Percentiles rank a stretch among this genome's conserved stretches.
phyloP scores from a whole-genome alignment of 2,329 filamentous ascomycete species.

The Tolypocladium endophyticum region DNA sequence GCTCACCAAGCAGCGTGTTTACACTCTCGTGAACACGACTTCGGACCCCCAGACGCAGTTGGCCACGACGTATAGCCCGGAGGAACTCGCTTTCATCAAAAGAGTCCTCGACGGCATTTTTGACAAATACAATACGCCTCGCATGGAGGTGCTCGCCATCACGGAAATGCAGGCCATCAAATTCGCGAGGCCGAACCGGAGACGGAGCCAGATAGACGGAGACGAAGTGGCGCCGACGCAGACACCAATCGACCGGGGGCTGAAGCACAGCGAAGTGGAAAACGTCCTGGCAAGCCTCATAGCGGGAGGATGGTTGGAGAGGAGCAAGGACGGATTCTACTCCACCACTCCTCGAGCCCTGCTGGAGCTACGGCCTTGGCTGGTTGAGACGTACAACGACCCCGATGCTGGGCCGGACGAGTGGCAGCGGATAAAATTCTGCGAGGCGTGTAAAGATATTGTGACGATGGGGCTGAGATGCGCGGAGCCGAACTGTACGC shows the following conservation, averaged over 20 bases:
- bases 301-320: conserved; percentile 75
- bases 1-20: conserved; percentile 53
- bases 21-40: conserved; percentile 78
- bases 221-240: conserved; percentile 21
- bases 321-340: conserved; percentile 62
- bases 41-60: conserved; percentile 80
- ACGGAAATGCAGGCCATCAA: conserved; percentile 70
- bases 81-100: conserved; percentile 86
- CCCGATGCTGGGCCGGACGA: conserved; percentile 46
- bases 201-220: conserved; percentile 18
- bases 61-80: conserved; percentile 67
- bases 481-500: conserved; percentile 52
- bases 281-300: conserved; percentile 58
- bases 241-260: conserved; percentile 34
- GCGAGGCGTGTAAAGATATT: conserved; percentile 80
- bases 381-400: conserved; percentile 86
- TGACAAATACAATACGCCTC: conserved; percentile 69
- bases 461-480: conserved; percentile 79
- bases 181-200: conserved; percentile 43
- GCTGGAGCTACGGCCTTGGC: conserved; percentile 75
- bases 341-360: conserved; percentile 65
- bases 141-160: conserved; percentile 76
- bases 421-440: conserved; percentile 72
- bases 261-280: conserved; percentile 74
- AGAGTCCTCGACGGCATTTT: conserved; percentile 86